These are phyloP conservation scores for Crataegus laevigata DNA, from an alignment of 306 rosid genomes.

Conservation along the genomic window DNA sequence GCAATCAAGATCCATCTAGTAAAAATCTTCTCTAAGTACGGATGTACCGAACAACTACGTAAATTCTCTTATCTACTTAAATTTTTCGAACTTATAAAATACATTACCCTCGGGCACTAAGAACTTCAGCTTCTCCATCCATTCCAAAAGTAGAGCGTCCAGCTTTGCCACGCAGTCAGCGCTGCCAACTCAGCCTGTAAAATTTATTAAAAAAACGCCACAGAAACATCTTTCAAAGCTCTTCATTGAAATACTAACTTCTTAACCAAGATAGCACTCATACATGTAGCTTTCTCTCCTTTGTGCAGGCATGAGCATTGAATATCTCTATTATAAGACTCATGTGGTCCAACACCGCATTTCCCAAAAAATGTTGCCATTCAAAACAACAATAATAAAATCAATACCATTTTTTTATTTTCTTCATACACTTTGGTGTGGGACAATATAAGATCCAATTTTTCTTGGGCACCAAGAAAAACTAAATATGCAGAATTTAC, in stretches of 20 bases:
- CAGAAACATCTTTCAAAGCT: neutral
- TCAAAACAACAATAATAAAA: neutral
- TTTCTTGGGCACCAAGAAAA: neutral
- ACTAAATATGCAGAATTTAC: constrained; percentile 13
- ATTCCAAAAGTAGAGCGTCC: constrained; percentile 77
- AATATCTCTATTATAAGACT: constrained; percentile 95
- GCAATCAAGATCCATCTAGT: constrained; percentile 20
- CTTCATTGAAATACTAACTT: neutral
- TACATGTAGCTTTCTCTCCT: constrained; percentile 88
- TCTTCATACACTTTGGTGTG: neutral
- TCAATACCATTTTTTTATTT: neutral
- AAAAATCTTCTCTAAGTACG: neutral
- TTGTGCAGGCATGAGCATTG: constrained; percentile 83
- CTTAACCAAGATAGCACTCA: neutral
- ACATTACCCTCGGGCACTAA: constrained; percentile 82
- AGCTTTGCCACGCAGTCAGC: constrained; percentile 50
- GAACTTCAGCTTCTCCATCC: constrained; percentile 79
- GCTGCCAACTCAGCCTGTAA: constrained; percentile 93
- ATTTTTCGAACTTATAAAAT: neutral
- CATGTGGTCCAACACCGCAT: constrained; percentile 76
- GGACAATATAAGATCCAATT: constrained; percentile 8
- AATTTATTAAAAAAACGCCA: neutral
- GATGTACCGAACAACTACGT: neutral
- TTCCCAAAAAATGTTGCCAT: constrained; percentile 55
- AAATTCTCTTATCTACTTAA: neutral